A percentile compares a stretch with the other conserved stretches of the same genome.
Evolutionary conservation across 257 asterid genomes (phyloP).

Genomic region (Asclepias syriaca): DNA sequence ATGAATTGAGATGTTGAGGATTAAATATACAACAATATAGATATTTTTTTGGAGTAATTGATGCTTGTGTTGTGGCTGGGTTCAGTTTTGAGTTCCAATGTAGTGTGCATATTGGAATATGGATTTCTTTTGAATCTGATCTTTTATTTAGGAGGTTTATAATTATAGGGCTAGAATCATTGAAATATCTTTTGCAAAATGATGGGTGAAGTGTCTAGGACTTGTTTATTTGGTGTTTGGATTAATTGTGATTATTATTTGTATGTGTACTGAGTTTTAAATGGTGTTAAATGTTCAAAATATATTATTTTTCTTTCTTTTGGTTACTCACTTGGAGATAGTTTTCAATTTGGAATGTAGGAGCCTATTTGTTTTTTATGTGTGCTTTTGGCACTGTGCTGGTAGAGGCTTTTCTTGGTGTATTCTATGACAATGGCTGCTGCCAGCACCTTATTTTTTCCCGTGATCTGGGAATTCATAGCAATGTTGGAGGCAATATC

Average conservation of each 20-base stretch:
- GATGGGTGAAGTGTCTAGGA: no score
- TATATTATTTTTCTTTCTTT: not conserved
- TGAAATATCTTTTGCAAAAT: not conserved
- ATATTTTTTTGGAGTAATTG: not conserved
- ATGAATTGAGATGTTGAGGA: no score
- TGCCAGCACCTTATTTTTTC: conserved; percentile 33
- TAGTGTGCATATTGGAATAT: not conserved
- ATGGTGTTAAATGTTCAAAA: not conserved
- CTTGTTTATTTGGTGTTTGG: not conserved
- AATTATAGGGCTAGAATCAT: not conserved
- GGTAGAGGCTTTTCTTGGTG: conserved; percentile 6
- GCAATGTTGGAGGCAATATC: conserved; percentile 17
- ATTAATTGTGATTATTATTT: not conserved
- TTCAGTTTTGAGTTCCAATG: not conserved
- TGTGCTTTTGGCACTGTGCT: conserved; percentile 6
- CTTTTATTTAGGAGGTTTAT: not conserved
- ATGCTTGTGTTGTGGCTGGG: not conserved
- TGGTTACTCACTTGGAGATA: not conserved
- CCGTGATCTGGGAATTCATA: conserved; percentile 15
- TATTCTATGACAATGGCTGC: conserved; percentile 30
- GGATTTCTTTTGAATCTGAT: not conserved
- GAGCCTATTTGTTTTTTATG: conserved; percentile 10
- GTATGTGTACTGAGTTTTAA: not conserved
- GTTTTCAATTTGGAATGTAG: conserved; percentile 8
- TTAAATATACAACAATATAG: no score